Evolutionary conservation across 1,284 basidiomycete species (phyloP).

Genomic region (Blastosporella zonata): DNA sequence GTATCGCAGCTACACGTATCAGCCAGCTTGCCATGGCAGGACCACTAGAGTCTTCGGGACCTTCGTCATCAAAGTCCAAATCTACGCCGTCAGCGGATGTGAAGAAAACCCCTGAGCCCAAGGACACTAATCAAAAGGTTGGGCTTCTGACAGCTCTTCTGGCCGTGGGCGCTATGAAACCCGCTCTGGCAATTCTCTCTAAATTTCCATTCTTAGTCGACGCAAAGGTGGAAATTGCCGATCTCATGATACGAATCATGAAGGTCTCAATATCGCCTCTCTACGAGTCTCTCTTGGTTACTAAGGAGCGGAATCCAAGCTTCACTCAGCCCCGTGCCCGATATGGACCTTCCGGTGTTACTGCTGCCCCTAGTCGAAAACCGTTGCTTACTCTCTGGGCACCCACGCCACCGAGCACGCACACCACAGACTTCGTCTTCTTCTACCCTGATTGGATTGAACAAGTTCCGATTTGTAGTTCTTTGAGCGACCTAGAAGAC

Average conservation of each 20-base stretch:
- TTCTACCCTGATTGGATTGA: constrained; percentile 87
- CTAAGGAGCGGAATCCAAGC: constrained; percentile 54
- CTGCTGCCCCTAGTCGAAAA: constrained; percentile 52
- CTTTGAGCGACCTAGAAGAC: constrained; percentile 66
- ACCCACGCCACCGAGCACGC: constrained; percentile 75
- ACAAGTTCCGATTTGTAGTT: constrained; percentile 63
- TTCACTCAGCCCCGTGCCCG: constrained; percentile 62
- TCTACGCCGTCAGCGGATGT: constrained; percentile 35
- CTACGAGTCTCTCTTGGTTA: constrained; percentile 55
- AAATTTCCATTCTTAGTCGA: constrained; percentile 87
- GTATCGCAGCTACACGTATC: constrained; percentile 63
- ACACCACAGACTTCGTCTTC: constrained; percentile 73
- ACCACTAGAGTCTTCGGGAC: constrained; percentile 64
- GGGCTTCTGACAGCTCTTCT: constrained; percentile 82
- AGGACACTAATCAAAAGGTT: constrained; percentile 79
- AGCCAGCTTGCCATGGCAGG: constrained; percentile 90
- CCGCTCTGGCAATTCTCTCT: constrained; percentile 76
- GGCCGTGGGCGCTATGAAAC: constrained; percentile 78
- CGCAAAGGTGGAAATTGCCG: constrained; percentile 79
- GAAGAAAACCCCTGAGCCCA: constrained; percentile 44
- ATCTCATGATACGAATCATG: constrained; percentile 76
- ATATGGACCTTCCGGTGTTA: constrained; percentile 55
- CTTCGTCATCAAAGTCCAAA: constrained; percentile 36
- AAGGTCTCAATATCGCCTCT: constrained; percentile 65
- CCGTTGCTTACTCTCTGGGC: constrained; percentile 64